Evolutionary conservation across 345 rosid species (phyloP), one percentile per base, ranked within the genome.

Genomic region (Salix purpurea): DNA sequence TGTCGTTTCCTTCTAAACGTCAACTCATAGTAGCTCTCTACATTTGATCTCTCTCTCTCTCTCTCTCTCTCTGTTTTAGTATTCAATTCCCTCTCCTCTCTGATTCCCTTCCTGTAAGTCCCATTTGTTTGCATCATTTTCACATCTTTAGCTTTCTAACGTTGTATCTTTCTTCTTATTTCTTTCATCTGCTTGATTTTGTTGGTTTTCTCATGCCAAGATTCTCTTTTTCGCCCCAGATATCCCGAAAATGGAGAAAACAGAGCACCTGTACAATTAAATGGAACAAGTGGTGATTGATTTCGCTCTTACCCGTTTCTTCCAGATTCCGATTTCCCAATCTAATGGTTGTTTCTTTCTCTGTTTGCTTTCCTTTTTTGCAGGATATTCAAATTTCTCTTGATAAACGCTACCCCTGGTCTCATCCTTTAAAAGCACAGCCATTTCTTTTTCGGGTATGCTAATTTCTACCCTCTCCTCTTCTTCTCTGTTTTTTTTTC

Each of bases 251-350:
- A 66, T 66, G 69, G 69, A 66, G 69, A 66, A 15, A 34, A 66
- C 69, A 21, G 23, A 34, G 69, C 69, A 30, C n/a, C 16, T 66
- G 16, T 18, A 30, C 10, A 34, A 66, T 34, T 66, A 66, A 66
- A 66, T 66, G 69, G 69, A 66, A 66, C 69, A 26, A 34, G n/a
- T 66, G 69, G 69, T 66, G 42, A 34, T 66, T 66, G 16, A 30
- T 26, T 16, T 66, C 0, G 19, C 39, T 15, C 7, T 30, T 14
- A 26, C 16, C 18, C 16, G n/a, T 66, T 21, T 66, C 21, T 12
- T 26, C 36, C 40, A 2, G n/a, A 28, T 30, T 16, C n/a, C 14
- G 2, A 28, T 30, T 66, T 66, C 16, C 40, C 15, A 28, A 16
- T 66, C 4, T 66, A 32, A 34, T 9, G 12, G n/a, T 7, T 4